Percentiles rank a stretch among this genome's conserved stretches.
These are phyloP conservation scores for Colletotrichum nymphaeae DNA, from an alignment of 2,329 filamentous ascomycete species.

Conservation along the genomic window DNA sequence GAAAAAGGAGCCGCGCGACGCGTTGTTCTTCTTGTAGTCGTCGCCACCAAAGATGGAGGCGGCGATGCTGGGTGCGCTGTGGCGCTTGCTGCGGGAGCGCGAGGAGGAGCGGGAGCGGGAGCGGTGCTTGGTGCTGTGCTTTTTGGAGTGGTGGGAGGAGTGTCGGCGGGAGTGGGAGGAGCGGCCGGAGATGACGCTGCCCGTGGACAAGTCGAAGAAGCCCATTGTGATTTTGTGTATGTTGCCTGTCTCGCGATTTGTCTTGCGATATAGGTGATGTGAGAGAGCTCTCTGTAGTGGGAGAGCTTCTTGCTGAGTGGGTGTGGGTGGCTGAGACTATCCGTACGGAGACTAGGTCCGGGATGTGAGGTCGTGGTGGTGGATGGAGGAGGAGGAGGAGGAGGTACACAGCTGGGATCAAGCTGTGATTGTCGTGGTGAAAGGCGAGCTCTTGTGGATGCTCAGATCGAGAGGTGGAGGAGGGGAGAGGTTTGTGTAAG, in stretches of 20 bases:
- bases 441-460: no score
- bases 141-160: conserved; percentile 31
- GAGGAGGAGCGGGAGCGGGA: conserved; percentile 54
- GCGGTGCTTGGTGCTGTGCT: conserved; percentile 42
- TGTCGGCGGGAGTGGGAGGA: conserved; percentile 36
- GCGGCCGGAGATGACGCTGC: conserved; percentile 33
- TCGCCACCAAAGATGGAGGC: conserved; percentile 58
- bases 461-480: neutral
- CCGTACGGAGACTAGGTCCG: neutral
- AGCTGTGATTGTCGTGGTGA: neutral
- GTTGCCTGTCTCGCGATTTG: neutral
- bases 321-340: neutral
- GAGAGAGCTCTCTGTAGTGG: neutral
- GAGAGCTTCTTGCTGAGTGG: neutral
- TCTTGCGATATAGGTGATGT: neutral
- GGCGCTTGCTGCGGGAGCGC: conserved; percentile 49
- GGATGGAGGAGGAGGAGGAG: neutral
- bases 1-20: conserved; percentile 59
- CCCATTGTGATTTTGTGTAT: conserved; percentile 20
- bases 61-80: conserved; percentile 49
- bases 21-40: conserved; percentile 51
- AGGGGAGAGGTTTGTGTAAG: neutral
- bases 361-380: neutral
- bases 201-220: conserved; percentile 37
- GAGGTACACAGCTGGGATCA: neutral